Base-by-base conservation (phyloP, 2,329 filamentous ascomycete genomes). In the Colletotrichum gloeosporioides region DNA sequence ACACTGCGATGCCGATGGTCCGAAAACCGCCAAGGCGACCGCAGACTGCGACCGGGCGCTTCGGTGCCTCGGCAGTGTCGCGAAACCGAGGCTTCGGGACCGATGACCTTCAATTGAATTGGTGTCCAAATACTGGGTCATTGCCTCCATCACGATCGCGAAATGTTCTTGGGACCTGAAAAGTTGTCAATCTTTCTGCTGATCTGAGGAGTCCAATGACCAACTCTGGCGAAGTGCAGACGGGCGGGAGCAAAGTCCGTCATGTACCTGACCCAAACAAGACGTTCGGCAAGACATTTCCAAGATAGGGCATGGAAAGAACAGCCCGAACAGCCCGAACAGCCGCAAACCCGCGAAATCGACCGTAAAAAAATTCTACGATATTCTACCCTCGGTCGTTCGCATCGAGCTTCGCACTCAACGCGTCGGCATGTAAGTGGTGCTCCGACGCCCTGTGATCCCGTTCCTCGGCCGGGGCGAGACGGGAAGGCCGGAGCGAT, bases 301-400 rank as follows among this genome's bases (percentile, higher is more conserved):
- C n/a, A 22, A 1, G 1, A 49, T 8, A 3, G 39, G 18, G 39
- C 8, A 16, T 1, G 3, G 8, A 6, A n/a, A 10, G 10, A n/a
- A n/a, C 4, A 5, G 6, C 5, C 39, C 18, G 18, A 9, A 5
- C 39, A 49, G 2, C 39, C 3, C 18, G 18, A 9, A 5, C 39
- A 49, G 2, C 39, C 3, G 39, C 9, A 49, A 12, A 12, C 3
- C 18, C 18, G 10, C 39, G 1, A 49, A 49, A 1, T 22, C n/a
- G 12, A 10, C 44, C 10, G 8, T 2, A 1, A 13, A 18, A n/a
- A 13, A 7, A 49, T 12, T 49, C 44, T 2, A 22, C 44, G 44
- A 22, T 4, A n/a, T 1, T 22, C 44, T 49, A 7, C 2, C n/a
- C 2, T n/a, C 9, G 0, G 3, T 13, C n/a, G 8, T 4, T 22